Conservation (phyloP, 257 asterid species). For the Fraxinus quadrangulata region DNA sequence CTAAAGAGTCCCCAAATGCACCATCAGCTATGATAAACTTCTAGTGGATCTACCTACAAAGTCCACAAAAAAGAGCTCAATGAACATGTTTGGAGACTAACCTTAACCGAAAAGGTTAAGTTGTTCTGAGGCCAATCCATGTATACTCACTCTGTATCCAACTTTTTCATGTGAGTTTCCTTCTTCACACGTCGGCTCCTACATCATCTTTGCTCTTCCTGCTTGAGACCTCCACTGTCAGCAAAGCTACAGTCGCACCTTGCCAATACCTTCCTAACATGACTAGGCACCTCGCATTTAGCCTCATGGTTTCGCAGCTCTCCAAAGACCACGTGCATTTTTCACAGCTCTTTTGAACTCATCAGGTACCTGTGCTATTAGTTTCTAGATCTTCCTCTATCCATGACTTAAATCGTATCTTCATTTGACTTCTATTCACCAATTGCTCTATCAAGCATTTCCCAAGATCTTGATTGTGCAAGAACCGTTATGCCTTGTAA, state of each 20-base stretch:
- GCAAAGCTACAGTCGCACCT: background rate
- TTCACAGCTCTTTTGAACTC: no score
- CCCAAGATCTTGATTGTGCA: no score
- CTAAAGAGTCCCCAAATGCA: background rate
- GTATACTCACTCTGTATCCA: background rate
- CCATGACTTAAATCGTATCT: no score
- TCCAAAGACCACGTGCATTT: background rate
- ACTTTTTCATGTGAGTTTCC: background rate
- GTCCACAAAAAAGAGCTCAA: background rate
- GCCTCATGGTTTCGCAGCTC: background rate
- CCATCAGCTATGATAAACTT: background rate
- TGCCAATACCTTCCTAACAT: background rate
- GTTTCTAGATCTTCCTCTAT: no score
- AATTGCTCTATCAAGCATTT: no score
- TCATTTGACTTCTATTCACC: no score
- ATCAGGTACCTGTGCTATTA: no score
- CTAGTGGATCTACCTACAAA: background rate
- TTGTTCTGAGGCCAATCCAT: background rate
- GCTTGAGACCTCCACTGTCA: background rate
- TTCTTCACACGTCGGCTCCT: background rate
- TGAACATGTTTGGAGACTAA: background rate
- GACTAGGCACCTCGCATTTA: background rate
- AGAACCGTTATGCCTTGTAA: background rate
- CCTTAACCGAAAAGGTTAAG: background rate
- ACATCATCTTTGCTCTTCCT: background rate